Base-by-base conservation (phyloP, 805 yeast genomes). In the Brettanomyces sp. region DNA sequence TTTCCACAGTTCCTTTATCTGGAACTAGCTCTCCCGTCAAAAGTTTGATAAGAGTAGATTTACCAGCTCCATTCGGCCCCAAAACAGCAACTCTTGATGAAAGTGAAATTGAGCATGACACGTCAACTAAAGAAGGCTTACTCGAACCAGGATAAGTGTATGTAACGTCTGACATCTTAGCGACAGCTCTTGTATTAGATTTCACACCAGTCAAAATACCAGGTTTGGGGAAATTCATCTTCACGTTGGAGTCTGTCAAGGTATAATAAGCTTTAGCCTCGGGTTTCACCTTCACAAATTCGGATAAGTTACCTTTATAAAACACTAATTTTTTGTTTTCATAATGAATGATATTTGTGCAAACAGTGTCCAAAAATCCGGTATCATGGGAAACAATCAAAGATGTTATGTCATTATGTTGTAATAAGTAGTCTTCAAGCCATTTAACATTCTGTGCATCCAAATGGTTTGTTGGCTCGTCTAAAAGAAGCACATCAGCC, bases 41-140 rank as follows among this genome's bases (percentile, higher is more conserved):
- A 45, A 93, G 73, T 67, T 91, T 91, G 68, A 93, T 91, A 59
- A 93, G 76, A 14, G 99, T 91, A 11, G 97, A 88, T 66, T 91
- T 91, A 72, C 99, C 99, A 45, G 99, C 99, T 75, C 99, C 99
- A 65, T 91, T 91, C 51, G 98, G 97, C 46, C 99, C 99, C 47
- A 93, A 69, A 58, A 93, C 81, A 41, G 98, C 98, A 52, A 91
- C 96, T 70, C 99, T 82, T 33, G 98, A 91, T n/a, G 96, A 86
- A 54, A 91, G 72, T 3, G 96, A 85, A 49, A 93, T 74, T n/a
- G 96, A 85, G 67, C 95, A 86, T 2, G 95, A 83, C 36, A 89
- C 93, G 60, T 85, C 60, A 30, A 65, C 61, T 57, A 91, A 72
- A 2, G 95, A 86, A 33, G 96, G 95, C 62, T 86, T 85, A 18